Evolutionary conservation across 208 protist species (phyloP), one percentile per base, ranked within the genome.

Genomic region (Leishmania amazonensis): DNA sequence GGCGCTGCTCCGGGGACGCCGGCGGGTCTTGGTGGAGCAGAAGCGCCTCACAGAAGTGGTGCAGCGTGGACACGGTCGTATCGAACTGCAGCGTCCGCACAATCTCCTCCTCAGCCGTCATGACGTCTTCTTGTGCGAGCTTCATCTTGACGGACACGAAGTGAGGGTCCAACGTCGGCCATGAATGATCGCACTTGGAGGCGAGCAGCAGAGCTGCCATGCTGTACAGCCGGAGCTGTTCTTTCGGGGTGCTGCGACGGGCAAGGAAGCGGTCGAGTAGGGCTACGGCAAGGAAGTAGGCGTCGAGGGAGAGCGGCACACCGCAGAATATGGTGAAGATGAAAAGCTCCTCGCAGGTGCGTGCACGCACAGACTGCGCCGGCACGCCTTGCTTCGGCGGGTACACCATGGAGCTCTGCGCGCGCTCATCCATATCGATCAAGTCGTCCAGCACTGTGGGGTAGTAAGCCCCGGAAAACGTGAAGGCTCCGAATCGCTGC

Each of bases 131-230:
- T 42, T 87, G 70, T 1, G 87, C 92, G 77, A 99, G 99, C 17
- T 96, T 95, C 60, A 98, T 94, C 74, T 96, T 97, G 7, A 91
- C 88, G 35, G 98, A 96, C 9, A 86, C 75, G 38, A 86, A 86
- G 67, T 71, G 78, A 0, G 83, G 83, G 53, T 98, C 93, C 28
- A 99, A 90, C 57, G 99, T 97, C 38, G 98, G 91, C 89, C 98
- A 99, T 78, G 99, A 99, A 85, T 99, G 99, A 83, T 99, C 99
- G 87, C 97, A 99, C 94, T 99, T 99, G 53, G 97, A 96, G 28
- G 99, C 99, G 24, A 99, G 88, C 49, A 99, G 82, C 57, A 99
- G 95, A 9, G 96, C 86, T 4, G 98, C 95, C 57, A 98, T 97
- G 65, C 86, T 91, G 75, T 90, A 84, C 57, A 96, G 85, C 42